Base-by-base conservation (phyloP, 805 yeast species). In the Candida montana region DNA sequence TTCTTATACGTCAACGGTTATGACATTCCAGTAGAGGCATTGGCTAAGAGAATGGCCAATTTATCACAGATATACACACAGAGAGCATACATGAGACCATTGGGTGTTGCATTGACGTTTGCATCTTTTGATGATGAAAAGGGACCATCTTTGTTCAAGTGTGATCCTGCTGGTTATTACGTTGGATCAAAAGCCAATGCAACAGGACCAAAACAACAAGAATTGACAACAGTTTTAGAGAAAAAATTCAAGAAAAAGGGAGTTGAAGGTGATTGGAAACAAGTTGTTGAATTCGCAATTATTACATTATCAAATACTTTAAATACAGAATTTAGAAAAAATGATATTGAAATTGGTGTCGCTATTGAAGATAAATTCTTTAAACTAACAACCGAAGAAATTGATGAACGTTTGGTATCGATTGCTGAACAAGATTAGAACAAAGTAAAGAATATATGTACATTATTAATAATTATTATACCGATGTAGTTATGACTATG, bases 201-300 rank as follows among this genome's bases (percentile, higher is more conserved):
- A 9, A 85, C 96, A 3, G 99, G 99, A 3, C 97, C 97, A 41
- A 93, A 91, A 65, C 97, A 90, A 68, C 97, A 90, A 63, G 98
- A 93, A 66, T 87, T 95, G 33, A 80, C 82, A 46, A 88, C 95
- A 35, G 80, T 83, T 51, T 73, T 93, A 57, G 97, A 93, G 62
- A 91, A 91, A 71, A 84, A 83, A 58, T 84, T 81, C 64, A 93
- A 93, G 72, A 78, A 78, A 62, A 77, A 74, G 52, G 81, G 77
- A 39, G 81, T 81, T 12, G 74, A 77, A 32, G 97, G 95, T 18
- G 87, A 81, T 56, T 86, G 96, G 96, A 80, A 81, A 57, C 76
- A 77, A 40, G 88, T 90, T 15, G 95, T 88, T 12, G 99, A 93
- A 63, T 78, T 81, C 61, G 95, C 90, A 23, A 89, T 93, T 50